Base-by-base conservation (phyloP, 208 protist species). In the Porcisia hertigi region DNA sequence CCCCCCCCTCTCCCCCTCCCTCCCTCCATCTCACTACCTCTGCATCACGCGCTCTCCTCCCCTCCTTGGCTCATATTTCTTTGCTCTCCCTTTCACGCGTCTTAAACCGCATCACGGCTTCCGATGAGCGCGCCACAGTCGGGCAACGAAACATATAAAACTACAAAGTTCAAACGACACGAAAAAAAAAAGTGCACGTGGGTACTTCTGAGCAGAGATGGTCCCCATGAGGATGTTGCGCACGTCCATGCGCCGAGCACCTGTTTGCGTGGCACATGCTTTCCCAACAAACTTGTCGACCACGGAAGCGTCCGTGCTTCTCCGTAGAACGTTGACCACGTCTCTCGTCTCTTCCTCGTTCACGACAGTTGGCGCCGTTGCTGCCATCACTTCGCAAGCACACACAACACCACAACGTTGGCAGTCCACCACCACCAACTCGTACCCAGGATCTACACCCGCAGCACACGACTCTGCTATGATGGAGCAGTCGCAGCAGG, bases 351-450 rank as follows among this genome's bases (percentile, higher is more conserved):
- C 69, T 34, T 45, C 66, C 45, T 36, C 66, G 25, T 4, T 45
- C 47, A 71, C 6, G 23, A 34, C n/a, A 11, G 64, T 2, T 8
- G 18, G 39, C n/a, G 20, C 14, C 14, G 7, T 3, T 30, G 47
- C 71, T 49, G 36, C 18, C 39, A 39, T 54, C 12, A n/a, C 25
- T 1, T 54, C 25, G 9, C 73, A 25, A n/a, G 7, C 53, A 25
- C 25, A 39, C 55, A 49, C n/a, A 36, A 25, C 39, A 36, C 18
- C 75, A 63, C 75, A 69, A 49, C 75, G 75, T 16, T 74, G 66
- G 49, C 75, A 79, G 69, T 79, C 75, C 43, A 69, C 75, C 12
- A 30, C 60, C 11, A 59, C 69, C 11, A 52, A 52, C 34, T 53
- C 57, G 39, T 52, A 67, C 11, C 20, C 63, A 11, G 63, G 63